A percentile compares a stretch with the other conserved stretches of the same genome.
These are phyloP conservation scores for Leccinum subgranulosum DNA, from an alignment of 768 basidiomycete species.

Conservation along the genomic window DNA sequence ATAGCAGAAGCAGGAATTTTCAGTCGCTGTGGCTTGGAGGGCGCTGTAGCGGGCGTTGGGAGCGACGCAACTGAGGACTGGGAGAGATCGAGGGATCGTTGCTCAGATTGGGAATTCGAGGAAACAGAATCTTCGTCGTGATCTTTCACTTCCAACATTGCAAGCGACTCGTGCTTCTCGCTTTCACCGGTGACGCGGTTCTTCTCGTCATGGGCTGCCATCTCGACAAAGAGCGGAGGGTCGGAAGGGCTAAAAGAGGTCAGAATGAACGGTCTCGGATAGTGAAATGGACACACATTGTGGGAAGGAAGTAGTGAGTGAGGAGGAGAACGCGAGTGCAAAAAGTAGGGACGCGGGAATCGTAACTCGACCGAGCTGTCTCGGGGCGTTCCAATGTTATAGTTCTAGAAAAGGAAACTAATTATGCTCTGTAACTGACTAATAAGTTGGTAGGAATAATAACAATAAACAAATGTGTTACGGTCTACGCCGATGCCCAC, in stretches of 20 bases:
- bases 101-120: slow-evolving; percentile 1
- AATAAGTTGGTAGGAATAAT: neutral
- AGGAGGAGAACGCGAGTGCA: neutral
- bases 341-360: neutral
- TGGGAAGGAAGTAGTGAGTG: neutral
- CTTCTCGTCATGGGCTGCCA: slow-evolving; percentile 30
- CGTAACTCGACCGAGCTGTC: neutral
- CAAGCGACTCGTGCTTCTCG: slow-evolving; percentile 21
- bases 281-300: slow-evolving; percentile 4
- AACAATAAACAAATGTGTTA: neutral
- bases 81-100: neutral
- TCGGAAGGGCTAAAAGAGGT: neutral
- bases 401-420: neutral
- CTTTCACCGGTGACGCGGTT: neutral
- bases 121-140: slow-evolving; percentile 10
- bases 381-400: neutral
- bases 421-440: neutral
- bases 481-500: neutral
- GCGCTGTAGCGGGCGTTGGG: slow-evolving; percentile 56
- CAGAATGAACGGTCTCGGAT: neutral
- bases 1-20: slow-evolving; percentile 65
- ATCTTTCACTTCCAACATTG: slow-evolving; percentile 19
- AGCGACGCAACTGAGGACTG: slow-evolving; percentile 29
- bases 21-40: slow-evolving; percentile 40
- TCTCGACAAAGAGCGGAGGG: neutral